Evolutionary conservation across 176 grass and related monocot species (phyloP), one percentile per base, ranked within the genome.

Genomic region (Dendrocalamus sinicus): DNA sequence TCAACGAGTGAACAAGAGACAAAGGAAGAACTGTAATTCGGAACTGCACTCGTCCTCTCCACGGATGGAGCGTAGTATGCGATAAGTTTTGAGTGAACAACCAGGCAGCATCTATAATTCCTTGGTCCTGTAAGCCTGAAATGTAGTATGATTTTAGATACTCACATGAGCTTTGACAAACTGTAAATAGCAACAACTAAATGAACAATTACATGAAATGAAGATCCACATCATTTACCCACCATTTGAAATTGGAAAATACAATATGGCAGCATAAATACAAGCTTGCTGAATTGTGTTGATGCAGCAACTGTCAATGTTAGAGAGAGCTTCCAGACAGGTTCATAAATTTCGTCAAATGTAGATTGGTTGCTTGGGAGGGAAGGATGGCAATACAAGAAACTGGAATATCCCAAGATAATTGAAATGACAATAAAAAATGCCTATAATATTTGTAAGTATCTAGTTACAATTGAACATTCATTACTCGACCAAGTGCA

Each of bases 391-490:
- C 15, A 13, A 17, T 28, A 82, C 39, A 48, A 30, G 43, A 46
- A 64, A 40, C 20, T 8, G 17, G 66, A 75, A 75, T 67, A 45
- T 68, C 22, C 12, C 35, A 77, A 85, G 22, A 68, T 13, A 20
- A 67, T 26, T 41, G 28, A 84, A 64, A 52, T 61, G 24, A 19
- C 32, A 66, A 22, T 26, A 65, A 75, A 84, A 11, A 46, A 1
- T 60, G 53, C 17, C 53, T 20, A 20, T 20, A 43, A 70, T 79
- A 80, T 43, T 86, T 80, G 30, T 2, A 53, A 80, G 30, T 73
- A 40, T 41, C 32, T 66, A 58, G 16, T 72, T 45, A 45, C 16
- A 66, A 28, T 5, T 68, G 14, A 75, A 45, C 19, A 37, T 47
- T 57, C 48, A 24, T 30, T 22, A 78, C 14, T n/a, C 12, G 12